A percentile compares a stretch with the other conserved stretches of the same genome.
Conservation (phyloP, 2,329 filamentous ascomycete genomes). For the Verticillium klebahnii region DNA sequence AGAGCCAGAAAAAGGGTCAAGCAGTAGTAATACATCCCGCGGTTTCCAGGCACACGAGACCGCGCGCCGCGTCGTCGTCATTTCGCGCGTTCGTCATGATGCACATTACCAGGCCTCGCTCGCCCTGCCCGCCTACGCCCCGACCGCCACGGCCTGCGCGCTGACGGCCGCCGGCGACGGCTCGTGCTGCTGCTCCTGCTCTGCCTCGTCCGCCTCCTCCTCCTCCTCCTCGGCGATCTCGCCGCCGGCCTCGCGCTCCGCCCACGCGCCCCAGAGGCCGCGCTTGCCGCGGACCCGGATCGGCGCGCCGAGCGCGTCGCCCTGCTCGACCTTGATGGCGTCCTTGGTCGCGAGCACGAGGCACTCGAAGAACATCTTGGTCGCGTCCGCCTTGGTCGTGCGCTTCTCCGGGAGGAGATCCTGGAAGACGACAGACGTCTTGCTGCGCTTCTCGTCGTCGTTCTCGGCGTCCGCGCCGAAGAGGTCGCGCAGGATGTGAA, state of each 20-base stretch:
- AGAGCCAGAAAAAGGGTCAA: not conserved
- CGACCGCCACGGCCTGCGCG: slow-evolving; percentile 27
- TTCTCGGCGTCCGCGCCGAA: slow-evolving; percentile 72
- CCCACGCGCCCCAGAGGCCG: slow-evolving; percentile 96
- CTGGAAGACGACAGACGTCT: slow-evolving; percentile 79
- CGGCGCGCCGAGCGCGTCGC: slow-evolving; percentile 67
- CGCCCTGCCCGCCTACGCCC: slow-evolving; percentile 20
- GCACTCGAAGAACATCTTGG: slow-evolving; percentile 99
- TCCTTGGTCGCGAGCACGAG: slow-evolving; percentile 96
- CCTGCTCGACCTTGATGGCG: slow-evolving; percentile 93
- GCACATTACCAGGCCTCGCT: not conserved
- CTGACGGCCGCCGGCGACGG: slow-evolving; percentile 22
- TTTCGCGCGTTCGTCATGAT: not conserved
- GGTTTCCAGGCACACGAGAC: not conserved
- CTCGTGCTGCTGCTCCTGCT: slow-evolving; percentile 23
- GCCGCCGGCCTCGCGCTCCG: slow-evolving; percentile 67
- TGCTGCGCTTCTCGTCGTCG: slow-evolving; percentile 68
- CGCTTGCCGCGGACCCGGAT: slow-evolving; percentile 86
- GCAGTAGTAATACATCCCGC: not conserved
- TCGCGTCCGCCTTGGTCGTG: slow-evolving; percentile 84
- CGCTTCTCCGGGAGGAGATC: slow-evolving; percentile 78
- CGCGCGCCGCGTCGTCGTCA: not conserved
- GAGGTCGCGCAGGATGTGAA: slow-evolving; percentile 85
- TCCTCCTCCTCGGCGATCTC: slow-evolving; percentile 52
- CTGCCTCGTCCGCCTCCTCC: slow-evolving; percentile 35